Base-by-base conservation (phyloP, 73 alveolate genomes). In the Urostyla sp. region DNA sequence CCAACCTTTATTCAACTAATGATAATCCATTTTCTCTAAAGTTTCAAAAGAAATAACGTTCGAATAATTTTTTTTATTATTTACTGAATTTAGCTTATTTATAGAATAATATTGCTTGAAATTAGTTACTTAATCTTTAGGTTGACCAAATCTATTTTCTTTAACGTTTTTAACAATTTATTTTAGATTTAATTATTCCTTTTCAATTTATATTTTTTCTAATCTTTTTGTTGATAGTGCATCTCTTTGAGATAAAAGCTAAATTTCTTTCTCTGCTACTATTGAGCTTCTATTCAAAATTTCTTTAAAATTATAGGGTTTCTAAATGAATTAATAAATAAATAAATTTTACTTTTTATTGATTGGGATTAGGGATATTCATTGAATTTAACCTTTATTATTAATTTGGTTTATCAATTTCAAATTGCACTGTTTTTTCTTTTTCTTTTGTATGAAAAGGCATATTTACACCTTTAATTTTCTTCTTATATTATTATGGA, bases 381-480 rank as follows among this genome's bases (percentile, higher is more conserved):
- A 8, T 50, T 50, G 15, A 40, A 11, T 11, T 40, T 15, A 40
- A 15, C 18, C 52, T 40, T 40, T 40, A 15, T 40, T 40, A 40
- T 40, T 40, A 40, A 10, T 40, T 15, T 6, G 6, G 21, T n/a
- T 50, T 32, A 7, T 50, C 61, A 50, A 18, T 5, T 15, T 50
- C 16, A 5, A 18, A 32, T 6, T 50, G 20, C 16, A 15, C 23
- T 50, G 24, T 8, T 8, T 6, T 50, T 18, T 16, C 56, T 58
- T 83, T 83, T 32, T 83, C 91, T 28, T 59, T 38, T 43, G 54
- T 61, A 44, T 83, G 53, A 30, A 83, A 83, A 21, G 91, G 80
- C 38, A 72, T 26, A 37, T 78, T 46, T 48, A 55, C 69, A 31
- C 91, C 91, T 46, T 73, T 83, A 11, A 81, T 81, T 53, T 81